Evolutionary conservation across 2,329 filamentous ascomycete genomes (phyloP).

Genomic region (Dendrostoma leiphaemia): DNA sequence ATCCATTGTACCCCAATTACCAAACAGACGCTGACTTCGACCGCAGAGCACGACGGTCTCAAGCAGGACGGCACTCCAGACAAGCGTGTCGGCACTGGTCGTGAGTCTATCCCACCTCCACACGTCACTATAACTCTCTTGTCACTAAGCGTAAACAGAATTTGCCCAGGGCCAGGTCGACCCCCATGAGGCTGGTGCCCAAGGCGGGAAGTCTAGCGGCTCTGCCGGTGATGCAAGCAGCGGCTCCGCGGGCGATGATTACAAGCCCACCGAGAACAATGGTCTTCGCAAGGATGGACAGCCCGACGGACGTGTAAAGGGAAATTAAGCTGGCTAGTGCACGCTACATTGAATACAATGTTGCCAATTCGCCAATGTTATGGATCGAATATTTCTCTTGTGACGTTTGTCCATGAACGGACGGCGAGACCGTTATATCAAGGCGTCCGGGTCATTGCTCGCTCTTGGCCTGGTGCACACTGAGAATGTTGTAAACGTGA

Average conservation of each 20-base stretch:
- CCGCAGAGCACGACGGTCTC: constrained; percentile 8
- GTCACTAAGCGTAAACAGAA: not conserved
- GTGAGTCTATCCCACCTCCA: not conserved
- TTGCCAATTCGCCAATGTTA: too few relatives aligned
- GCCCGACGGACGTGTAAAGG: constrained; percentile 9
- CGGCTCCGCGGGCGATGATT: not conserved
- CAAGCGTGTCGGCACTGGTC: constrained; percentile 8
- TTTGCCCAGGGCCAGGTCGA: constrained; percentile 12
- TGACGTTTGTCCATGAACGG: too few relatives aligned
- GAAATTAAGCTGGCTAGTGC: too few relatives aligned
- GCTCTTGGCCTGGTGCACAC: too few relatives aligned
- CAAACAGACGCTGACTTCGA: not conserved
- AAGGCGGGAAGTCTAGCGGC: constrained; percentile 4
- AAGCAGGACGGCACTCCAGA: constrained; percentile 5
- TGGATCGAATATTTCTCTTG: too few relatives aligned
- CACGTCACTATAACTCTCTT: not conserved
- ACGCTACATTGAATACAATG: too few relatives aligned
- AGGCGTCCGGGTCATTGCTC: too few relatives aligned
- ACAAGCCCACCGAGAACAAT: constrained; percentile 8
- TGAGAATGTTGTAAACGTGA: too few relatives aligned
- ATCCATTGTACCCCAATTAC: not conserved
- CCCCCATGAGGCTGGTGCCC: constrained; percentile 4
- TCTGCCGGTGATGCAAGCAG: not conserved
- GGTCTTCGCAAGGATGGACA: constrained; percentile 6
- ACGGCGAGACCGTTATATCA: too few relatives aligned